Evolutionary conservation across 352 stramenopile genomes (phyloP), one percentile per base, ranked within the genome.

Genomic region (Aphanomyces astaci): DNA sequence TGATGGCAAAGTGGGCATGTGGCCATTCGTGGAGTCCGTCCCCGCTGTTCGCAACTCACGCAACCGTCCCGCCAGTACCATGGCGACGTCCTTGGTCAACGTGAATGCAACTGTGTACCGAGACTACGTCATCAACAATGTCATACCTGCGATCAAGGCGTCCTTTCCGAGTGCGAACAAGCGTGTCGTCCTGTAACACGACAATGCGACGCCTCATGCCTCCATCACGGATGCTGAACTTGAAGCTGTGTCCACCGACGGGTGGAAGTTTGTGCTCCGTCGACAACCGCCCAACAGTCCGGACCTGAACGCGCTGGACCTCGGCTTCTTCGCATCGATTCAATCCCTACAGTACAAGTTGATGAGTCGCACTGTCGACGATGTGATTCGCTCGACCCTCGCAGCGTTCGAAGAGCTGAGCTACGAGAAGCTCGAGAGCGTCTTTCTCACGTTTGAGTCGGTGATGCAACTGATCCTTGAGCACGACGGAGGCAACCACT

Each of bases 281-380:
- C 72, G 13, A 51, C 71, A 80, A 51, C 71, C 66, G 10, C 27
- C 68, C 2, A 76, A 76, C 31, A 73, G 63, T 0, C 67, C 75
- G 0, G 71, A 78, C 31, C 48, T 70, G n/a, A 79, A 76, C 27
- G 66, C 74, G 1, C 48, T 77, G 3, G 72, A 79, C 30, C 53
- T 73, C 2, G 67, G 62, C n/a, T 71, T 71, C 17, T 77, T 79
- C 36, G 39, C 65, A 5, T 72, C 70, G 0, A 70, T 76, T 13
- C 63, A 79, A 55, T 48, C 45, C 0, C 32, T 73, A 4, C 72
- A 75, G 25, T 64, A 71, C 31, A 17, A 49, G 30, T 28, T 49
- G 60, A 25, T 54, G 31, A 4, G 17, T 63, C 2, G 31, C 45
- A 45, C 40, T 62, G 4, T 32, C 56, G n/a, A 40, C 32, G 30